phyloP scores from a whole-genome alignment of 805 yeast genomes.

The Metschnikowia lunata region DNA sequence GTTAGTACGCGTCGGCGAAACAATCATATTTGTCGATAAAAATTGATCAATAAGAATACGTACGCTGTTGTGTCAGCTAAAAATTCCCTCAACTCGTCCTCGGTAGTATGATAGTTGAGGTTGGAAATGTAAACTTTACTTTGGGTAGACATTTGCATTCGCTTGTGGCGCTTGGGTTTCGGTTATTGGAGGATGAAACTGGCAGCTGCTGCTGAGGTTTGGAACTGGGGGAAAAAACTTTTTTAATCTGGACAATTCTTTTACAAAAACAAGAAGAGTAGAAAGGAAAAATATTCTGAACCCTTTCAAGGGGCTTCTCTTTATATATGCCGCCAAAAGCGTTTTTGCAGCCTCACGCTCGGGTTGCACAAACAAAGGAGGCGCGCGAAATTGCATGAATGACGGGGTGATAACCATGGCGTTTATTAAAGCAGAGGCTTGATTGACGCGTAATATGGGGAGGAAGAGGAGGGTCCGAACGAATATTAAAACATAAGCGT shows the following conservation, averaged over 20 bases:
- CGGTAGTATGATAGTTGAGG: slow-evolving; percentile 49
- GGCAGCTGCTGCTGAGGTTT: too few species aligned
- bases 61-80: slow-evolving; percentile 46
- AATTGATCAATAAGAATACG: slow-evolving; percentile 16
- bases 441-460: too few species aligned
- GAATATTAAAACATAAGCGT: too few species aligned
- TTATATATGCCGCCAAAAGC: slow-evolving; percentile 6
- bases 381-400: too few species aligned
- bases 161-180: not conserved
- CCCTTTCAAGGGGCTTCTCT: slow-evolving; percentile 1
- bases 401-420: too few species aligned
- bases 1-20: not conserved
- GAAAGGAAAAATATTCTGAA: too few species aligned
- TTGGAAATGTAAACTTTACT: slow-evolving; percentile 47
- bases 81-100: slow-evolving; percentile 44
- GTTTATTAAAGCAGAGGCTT: too few species aligned
- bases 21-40: not conserved
- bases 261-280: too few species aligned
- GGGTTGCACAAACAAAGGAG: not conserved
- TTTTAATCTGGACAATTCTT: too few species aligned
- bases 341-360: slow-evolving; percentile 11
- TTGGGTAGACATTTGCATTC: slow-evolving; percentile 2
- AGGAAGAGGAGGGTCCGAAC: too few species aligned
- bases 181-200: too few species aligned
- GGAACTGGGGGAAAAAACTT: too few species aligned